Evolutionary conservation across 202 grass and related monocot species (phyloP).

Genomic region (Schoenoplectus triqueter): DNA sequence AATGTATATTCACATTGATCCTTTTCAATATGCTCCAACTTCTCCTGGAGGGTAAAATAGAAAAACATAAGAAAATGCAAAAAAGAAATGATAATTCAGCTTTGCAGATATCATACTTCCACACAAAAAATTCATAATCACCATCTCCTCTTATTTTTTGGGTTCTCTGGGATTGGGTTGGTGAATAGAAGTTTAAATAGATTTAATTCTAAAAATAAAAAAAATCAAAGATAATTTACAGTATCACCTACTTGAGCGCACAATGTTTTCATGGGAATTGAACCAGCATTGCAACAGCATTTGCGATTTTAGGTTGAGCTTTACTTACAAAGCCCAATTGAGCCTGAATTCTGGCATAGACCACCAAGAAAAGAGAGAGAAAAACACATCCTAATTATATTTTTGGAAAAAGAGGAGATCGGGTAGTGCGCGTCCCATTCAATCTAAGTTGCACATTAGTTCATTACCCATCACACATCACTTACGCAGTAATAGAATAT

Average conservation of each 20-base stretch:
- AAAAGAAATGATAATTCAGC: not conserved
- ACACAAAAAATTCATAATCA: not conserved
- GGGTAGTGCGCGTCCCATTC: not conserved
- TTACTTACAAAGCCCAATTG: not conserved
- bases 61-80: slow-evolving; percentile 1
- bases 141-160: not conserved
- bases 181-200: not conserved
- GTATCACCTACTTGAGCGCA: not conserved
- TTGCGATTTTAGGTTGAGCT: not conserved
- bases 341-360: not conserved
- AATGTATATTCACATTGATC: slow-evolving; percentile 95
- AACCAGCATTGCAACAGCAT: not conserved
- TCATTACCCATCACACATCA: not conserved
- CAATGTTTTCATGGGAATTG: not conserved
- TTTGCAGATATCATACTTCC: not conserved
- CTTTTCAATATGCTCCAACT: slow-evolving; percentile 75
- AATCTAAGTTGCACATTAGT: not conserved
- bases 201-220: not conserved
- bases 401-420: not conserved
- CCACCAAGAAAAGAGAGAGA: not conserved
- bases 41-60: slow-evolving; percentile 51
- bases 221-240: not conserved
- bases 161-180: not conserved
- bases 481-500: not conserved
- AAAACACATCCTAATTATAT: not conserved